Conservation (phyloP, 352 stramenopile species). For the Peronospora tabacina region DNA sequence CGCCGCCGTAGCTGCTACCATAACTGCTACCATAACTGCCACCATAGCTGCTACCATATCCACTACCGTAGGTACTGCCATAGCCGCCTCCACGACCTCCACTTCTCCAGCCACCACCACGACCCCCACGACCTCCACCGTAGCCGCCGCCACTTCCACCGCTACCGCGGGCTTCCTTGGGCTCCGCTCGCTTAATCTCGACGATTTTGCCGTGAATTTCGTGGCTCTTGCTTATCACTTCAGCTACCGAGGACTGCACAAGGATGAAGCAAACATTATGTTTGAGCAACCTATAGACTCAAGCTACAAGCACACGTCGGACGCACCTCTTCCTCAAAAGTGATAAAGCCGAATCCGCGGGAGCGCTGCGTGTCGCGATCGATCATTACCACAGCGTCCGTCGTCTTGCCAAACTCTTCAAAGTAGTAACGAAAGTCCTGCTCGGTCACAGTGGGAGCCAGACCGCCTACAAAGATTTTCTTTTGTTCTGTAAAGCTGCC, state of each 20-base stretch:
- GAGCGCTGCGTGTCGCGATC: constrained; percentile 88
- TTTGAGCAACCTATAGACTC: background rate
- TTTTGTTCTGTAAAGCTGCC: constrained; percentile 60
- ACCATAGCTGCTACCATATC: constrained; percentile 23
- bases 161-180: constrained; percentile 58
- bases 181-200: constrained; percentile 84
- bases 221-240: constrained; percentile 85
- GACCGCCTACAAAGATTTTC: constrained; percentile 91
- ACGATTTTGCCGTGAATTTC: constrained; percentile 88
- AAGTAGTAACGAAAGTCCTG: constrained; percentile 90
- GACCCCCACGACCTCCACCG: constrained; percentile 22
- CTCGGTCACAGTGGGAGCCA: constrained; percentile 80
- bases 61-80: constrained; percentile 22
- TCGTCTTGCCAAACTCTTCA: constrained; percentile 85
- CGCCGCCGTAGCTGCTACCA: constrained; percentile 27
- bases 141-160: constrained; percentile 23
- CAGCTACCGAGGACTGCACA: constrained; percentile 63
- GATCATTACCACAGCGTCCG: constrained; percentile 90
- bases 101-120: constrained; percentile 20
- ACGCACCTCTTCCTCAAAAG: constrained; percentile 83
- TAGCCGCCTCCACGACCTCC: constrained; percentile 26
- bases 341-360: constrained; percentile 90
- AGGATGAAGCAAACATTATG: constrained; percentile 1
- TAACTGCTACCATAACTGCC: constrained; percentile 20
- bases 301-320: background rate